Evolutionary conservation across 2,329 filamentous ascomycete genomes (phyloP).

Genomic region (Penicillium polonicum): DNA sequence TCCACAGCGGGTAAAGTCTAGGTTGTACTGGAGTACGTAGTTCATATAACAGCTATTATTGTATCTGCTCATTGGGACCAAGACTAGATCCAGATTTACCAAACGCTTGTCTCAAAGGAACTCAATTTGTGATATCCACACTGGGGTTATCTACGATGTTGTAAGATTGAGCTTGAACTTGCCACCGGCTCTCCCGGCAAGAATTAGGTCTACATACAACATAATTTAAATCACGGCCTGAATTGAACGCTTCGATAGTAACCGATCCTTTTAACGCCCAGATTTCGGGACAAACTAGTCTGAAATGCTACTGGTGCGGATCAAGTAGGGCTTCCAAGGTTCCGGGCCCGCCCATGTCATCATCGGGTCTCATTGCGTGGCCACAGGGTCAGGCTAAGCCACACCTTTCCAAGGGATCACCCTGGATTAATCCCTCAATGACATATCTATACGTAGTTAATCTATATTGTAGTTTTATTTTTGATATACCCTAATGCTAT

Average conservation of each 20-base stretch:
- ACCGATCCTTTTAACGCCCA: not conserved
- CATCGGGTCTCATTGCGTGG: conserved; percentile 3
- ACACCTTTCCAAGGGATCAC: conserved; percentile 4
- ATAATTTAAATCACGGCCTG: not conserved
- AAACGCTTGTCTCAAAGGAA: not conserved
- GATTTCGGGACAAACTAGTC: not conserved
- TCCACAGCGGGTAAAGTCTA: not conserved
- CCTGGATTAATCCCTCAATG: not conserved
- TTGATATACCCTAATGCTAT: not conserved
- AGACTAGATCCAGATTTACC: not conserved
- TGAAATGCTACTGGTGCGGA: not conserved
- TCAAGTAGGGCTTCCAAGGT: not conserved
- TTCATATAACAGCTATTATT: no score
- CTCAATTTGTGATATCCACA: not conserved
- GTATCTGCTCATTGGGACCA: not conserved
- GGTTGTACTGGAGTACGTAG: not conserved
- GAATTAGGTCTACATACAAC: not conserved
- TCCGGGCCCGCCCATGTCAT: not conserved
- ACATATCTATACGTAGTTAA: not conserved
- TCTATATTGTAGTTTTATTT: not conserved
- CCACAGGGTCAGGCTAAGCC: conserved; percentile 1
- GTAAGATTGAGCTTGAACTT: not conserved
- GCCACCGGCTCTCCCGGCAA: not conserved
- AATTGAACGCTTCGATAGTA: not conserved
- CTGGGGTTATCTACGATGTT: not conserved